A percentile compares a stretch with the other conserved stretches of the same genome.
Evolutionary conservation across 495 filamentous ascomycete genomes (phyloP).

Genomic region (Amphirosellinia nigrospora): DNA sequence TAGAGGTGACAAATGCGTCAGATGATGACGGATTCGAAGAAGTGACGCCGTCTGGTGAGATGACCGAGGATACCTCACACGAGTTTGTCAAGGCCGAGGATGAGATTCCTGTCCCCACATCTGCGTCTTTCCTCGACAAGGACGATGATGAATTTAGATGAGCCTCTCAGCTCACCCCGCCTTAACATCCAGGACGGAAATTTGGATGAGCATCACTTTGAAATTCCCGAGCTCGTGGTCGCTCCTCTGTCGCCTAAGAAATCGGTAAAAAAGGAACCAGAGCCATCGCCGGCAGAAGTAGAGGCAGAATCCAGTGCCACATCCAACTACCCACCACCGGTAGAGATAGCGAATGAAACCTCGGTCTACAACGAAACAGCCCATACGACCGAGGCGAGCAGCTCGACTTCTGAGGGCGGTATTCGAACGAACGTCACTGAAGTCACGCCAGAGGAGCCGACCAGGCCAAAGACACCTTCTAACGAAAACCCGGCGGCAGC

Average conservation of each 20-base stretch:
- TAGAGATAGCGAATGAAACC: background rate
- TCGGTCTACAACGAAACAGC: background rate
- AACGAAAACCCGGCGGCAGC: background rate
- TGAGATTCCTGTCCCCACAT: constrained; percentile 43
- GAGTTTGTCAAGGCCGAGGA: constrained; percentile 56
- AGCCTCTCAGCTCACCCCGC: constrained; percentile 66
- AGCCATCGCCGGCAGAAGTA: background rate
- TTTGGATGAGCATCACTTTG: constrained; percentile 43
- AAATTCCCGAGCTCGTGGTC: constrained; percentile 54
- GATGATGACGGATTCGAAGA: constrained; percentile 97
- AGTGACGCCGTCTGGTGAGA: constrained; percentile 72
- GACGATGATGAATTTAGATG: constrained; percentile 73
- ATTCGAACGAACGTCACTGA: constrained; percentile 9
- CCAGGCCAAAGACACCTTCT: background rate
- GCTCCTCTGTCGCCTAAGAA: constrained; percentile 58
- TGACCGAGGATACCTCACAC: constrained; percentile 65
- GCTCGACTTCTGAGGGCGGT: background rate
- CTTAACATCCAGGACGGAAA: constrained; percentile 51
- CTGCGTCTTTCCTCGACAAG: constrained; percentile 54
- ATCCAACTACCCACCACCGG: background rate
- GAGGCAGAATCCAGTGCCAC: background rate
- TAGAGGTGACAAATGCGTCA: constrained; percentile 75
- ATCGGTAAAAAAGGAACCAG: constrained; percentile 24
- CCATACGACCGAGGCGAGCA: background rate
- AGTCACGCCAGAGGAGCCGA: constrained; percentile 1